Evolutionary conservation across 805 yeast species (phyloP), one percentile per base, ranked within the genome.

Genomic region (Clavispora asparagi): DNA sequence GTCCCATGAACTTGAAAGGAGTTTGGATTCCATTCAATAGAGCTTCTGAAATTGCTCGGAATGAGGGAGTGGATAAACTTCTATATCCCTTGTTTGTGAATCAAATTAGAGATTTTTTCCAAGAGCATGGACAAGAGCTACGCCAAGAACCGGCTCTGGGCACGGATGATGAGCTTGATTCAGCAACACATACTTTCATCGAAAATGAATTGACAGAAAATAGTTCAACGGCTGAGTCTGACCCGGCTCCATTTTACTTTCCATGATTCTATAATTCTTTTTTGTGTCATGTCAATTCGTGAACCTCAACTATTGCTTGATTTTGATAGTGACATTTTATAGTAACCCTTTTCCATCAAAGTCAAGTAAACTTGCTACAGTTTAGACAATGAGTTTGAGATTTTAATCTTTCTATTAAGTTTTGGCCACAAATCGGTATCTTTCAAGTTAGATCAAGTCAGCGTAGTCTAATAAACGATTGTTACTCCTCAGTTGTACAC

Each of bases 11-110:
- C 44, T 53, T 69, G 42, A 69, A 69, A 45, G 74, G 74, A 7
- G 70, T 69, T 1, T 69, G 74, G 74, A 60, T 69, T 14, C 74
- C 74, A 0, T 63, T 68, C 47, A 69, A 64, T 4, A 53, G 72
- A 38, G 74, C 74, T 1, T 55, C 52, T 30, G 74, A 69, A 50
- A 60, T 68, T 44, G 73, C 74, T 7, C 49, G 74, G 28, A 69
- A 69, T 51, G 72, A 68, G 51, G 74, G 73, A 0, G 56, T 69
- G 10, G 68, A 64, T 37, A 56, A 53, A 4, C 38, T 61, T 6
- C 57, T 69, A 39, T 62, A 58, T 39, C 74, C 74, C 1, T 52
- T 69, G 12, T 66, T 69, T 53, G 61, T 68, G 0, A 55, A 55
- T 42, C 63, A 69, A 44, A 51, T 69, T 27, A 61, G 61, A 42